A percentile compares a stretch with the other conserved stretches of the same genome.
These are phyloP conservation scores for Suillus subluteus DNA, from an alignment of 768 basidiomycete species.

Conservation along the genomic window DNA sequence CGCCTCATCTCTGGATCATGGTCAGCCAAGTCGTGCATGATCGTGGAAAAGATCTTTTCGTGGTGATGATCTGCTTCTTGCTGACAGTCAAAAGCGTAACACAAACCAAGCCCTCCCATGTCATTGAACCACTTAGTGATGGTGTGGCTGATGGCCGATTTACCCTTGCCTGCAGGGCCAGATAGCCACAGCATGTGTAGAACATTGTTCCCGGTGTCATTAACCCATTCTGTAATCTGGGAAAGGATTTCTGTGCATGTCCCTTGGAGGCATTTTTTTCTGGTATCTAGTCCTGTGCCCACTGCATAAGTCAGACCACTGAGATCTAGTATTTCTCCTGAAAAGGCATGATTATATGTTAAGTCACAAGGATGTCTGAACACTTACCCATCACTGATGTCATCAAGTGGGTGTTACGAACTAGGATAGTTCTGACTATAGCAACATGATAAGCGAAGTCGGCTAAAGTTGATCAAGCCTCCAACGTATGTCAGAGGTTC, in stretches of 20 bases:
- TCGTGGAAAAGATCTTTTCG: constrained; percentile 20
- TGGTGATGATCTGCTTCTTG: constrained; percentile 12
- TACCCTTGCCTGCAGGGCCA: constrained; percentile 30
- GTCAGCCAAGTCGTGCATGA: constrained; percentile 24
- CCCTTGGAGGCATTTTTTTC: background rate
- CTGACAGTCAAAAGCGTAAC: constrained; percentile 8
- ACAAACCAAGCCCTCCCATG: constrained; percentile 18
- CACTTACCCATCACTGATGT: no score
- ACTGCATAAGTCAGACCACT: no score
- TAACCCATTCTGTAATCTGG: constrained; percentile 29
- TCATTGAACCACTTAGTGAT: constrained; percentile 16
- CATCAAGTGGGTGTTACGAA: no score
- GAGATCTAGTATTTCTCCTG: no score
- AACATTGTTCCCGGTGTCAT: constrained; percentile 11
- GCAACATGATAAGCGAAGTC: no score
- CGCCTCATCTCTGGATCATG: background rate
- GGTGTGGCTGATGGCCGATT: constrained; percentile 20
- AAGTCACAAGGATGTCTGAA: no score
- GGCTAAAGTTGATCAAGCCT: no score
- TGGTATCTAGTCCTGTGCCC: background rate
- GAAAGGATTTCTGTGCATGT: background rate
- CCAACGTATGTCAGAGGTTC: no score
- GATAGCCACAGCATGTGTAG: constrained; percentile 24
- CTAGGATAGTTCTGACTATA: no score
- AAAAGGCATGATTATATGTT: no score